These are phyloP conservation scores for Aureobasidium sp. DNA, from an alignment of 2,329 filamentous ascomycete genomes.

Conservation along the genomic window DNA sequence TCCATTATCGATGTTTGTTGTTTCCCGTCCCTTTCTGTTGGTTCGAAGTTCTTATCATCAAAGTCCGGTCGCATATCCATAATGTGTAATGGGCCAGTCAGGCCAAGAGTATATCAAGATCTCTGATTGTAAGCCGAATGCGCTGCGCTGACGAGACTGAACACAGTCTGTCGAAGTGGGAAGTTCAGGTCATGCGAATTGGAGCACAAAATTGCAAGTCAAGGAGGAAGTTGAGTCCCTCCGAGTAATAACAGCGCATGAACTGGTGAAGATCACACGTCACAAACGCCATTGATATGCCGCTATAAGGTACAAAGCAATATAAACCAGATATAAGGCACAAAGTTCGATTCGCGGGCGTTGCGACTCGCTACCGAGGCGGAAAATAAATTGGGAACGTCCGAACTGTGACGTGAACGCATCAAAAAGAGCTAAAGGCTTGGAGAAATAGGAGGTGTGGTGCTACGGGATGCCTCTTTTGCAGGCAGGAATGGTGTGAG, in stretches of 20 bases:
- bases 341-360: background rate
- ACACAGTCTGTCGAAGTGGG: background rate
- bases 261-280: slow-evolving; percentile 8
- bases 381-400: background rate
- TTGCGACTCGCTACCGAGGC: background rate
- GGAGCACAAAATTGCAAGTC: background rate
- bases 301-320: slow-evolving; percentile 6
- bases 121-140: background rate
- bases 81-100: background rate
- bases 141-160: background rate
- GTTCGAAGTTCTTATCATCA: background rate
- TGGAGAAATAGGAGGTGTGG: background rate
- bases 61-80: background rate
- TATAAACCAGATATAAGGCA: background rate
- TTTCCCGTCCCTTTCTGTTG: background rate
- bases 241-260: background rate
- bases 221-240: background rate
- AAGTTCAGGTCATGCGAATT: background rate
- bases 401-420: background rate
- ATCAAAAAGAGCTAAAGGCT: background rate
- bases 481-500: background rate
- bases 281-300: slow-evolving; percentile 3
- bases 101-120: background rate
- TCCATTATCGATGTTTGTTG: background rate
- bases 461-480: background rate